These are phyloP conservation scores for Dryas octopetala DNA, from an alignment of 306 rosid genomes.

Conservation along the genomic window DNA sequence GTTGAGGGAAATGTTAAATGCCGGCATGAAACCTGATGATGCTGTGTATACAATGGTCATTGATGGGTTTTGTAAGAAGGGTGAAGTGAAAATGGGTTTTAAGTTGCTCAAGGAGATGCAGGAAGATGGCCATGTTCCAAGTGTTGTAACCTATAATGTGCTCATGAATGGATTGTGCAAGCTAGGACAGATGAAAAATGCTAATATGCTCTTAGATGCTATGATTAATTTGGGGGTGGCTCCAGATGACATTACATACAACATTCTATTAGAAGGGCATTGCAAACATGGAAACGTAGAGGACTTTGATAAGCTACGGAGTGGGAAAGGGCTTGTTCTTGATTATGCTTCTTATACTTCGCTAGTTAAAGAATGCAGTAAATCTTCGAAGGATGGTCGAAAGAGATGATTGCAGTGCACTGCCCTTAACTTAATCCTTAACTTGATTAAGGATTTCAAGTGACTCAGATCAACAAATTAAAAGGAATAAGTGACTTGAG, in stretches of 20 bases:
- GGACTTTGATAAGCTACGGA: slow-evolving; percentile 42
- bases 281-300: slow-evolving; percentile 55
- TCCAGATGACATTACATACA: slow-evolving; percentile 85
- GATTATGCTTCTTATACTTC: slow-evolving; percentile 73
- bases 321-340: slow-evolving; percentile 65
- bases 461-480: neutral
- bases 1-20: slow-evolving; percentile 68
- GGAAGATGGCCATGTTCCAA: slow-evolving; percentile 52
- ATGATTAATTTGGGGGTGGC: slow-evolving; percentile 79
- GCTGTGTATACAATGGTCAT: slow-evolving; percentile 74
- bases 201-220: slow-evolving; percentile 72
- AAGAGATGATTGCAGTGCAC: slow-evolving; percentile 42
- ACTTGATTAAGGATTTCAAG: neutral
- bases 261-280: slow-evolving; percentile 85
- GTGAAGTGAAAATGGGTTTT: slow-evolving; percentile 67
- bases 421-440: neutral
- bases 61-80: slow-evolving; percentile 74
- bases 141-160: slow-evolving; percentile 76
- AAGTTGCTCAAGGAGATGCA: slow-evolving; percentile 81
- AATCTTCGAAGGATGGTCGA: slow-evolving; percentile 39
- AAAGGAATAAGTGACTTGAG: neutral
- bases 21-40: slow-evolving; percentile 69
- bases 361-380: slow-evolving; percentile 49
- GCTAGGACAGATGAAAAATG: slow-evolving; percentile 94
- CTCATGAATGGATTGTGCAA: slow-evolving; percentile 87